Evolutionary conservation across 148 eudicot genomes (phyloP), one percentile per base, ranked within the genome.

Genomic region (Mesembryanthemum crystallinum): DNA sequence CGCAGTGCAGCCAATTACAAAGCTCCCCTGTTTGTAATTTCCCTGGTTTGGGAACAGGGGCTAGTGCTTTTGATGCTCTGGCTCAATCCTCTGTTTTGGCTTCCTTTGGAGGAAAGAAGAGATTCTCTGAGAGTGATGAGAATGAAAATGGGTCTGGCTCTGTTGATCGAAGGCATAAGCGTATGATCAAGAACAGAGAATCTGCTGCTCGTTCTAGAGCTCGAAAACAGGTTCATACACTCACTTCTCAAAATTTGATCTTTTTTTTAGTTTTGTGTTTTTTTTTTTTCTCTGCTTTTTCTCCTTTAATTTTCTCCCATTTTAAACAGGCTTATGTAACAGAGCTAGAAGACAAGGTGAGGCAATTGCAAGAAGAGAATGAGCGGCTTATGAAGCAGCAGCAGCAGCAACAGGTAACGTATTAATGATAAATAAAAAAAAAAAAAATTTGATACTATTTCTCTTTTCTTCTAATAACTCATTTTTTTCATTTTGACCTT

Each of bases 151-250:
- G 79, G 3, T 58, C 49, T 45, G 54, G 23, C 6, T 18, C 73
- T 8, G 76, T 74, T 52, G 86, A 87, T 54, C 74, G 85, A 1
- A 74, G 88, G 24, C 72, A 72, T 58, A 83, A 81, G 59, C 74
- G 90, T 21, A 85, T 83, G 88, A 85, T 87, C 70, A 87, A 85
- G 77, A 87, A 87, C 80, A 64, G 90, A 3, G 90, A 87, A 73
- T 87, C 90, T 20, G 90, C 90, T 69, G 86, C 86, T 45, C 82
- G 88, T 68, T 87, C 90, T 37, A 81, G 88, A 52, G 86, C 90
- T 33, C 78, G 90, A 58, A 87, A 74, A 60, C 90, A 85, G 88
- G 88, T 78, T 73, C n/a, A n/a, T n/a, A n/a, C n/a, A n/a, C n/a
- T n/a, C n/a, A n/a, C n/a, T n/a, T n/a, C n/a, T n/a, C n/a, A n/a